A percentile compares a stretch with the other conserved stretches of the same genome.
These are phyloP conservation scores for Parathielavia hyrcaniae DNA, from an alignment of 495 filamentous ascomycete species.

Conservation along the genomic window DNA sequence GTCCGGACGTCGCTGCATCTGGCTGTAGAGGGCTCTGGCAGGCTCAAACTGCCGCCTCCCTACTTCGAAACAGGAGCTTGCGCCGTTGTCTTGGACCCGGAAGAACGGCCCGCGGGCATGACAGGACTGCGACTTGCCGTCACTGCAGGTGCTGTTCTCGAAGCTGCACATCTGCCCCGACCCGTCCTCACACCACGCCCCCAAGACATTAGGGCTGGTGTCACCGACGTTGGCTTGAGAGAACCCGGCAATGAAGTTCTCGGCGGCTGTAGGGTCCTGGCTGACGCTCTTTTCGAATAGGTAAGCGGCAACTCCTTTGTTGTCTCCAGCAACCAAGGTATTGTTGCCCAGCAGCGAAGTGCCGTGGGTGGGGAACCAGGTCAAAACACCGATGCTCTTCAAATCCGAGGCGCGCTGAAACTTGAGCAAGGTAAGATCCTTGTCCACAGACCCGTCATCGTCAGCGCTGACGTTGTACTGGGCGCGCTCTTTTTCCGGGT, in stretches of 20 bases:
- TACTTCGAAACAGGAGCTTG: conserved; percentile 73
- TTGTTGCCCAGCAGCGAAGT: conserved; percentile 92
- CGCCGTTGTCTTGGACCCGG: conserved; percentile 61
- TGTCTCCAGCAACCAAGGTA: conserved; percentile 85
- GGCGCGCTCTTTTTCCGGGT: conserved; percentile 71
- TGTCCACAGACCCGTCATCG: conserved; percentile 71
- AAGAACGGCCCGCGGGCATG: conserved; percentile 84
- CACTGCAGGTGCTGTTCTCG: conserved; percentile 68
- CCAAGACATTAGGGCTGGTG: conserved; percentile 81
- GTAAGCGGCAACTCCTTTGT: conserved; percentile 89
- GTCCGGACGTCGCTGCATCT: conserved; percentile 43
- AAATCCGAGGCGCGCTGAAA: conserved; percentile 68
- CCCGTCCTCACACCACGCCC: conserved; percentile 77
- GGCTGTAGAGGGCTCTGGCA: conserved; percentile 57
- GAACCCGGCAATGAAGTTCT: conserved; percentile 85
- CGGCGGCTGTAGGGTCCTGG: conserved; percentile 46
- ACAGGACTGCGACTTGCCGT: conserved; percentile 66
- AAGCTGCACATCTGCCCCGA: conserved; percentile 64
- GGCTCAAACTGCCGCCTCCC: conserved; percentile 66
- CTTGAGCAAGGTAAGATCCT: conserved; percentile 73
- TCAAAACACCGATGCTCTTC: conserved; percentile 71
- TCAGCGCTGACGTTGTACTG: conserved; percentile 55
- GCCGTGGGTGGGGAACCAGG: conserved; percentile 92
- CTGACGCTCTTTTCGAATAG: conserved; percentile 70
- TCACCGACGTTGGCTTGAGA: conserved; percentile 94